Evolutionary conservation across 441 rosid genomes (phyloP), one percentile per base, ranked within the genome.

Genomic region (Adansonia gregorii): DNA sequence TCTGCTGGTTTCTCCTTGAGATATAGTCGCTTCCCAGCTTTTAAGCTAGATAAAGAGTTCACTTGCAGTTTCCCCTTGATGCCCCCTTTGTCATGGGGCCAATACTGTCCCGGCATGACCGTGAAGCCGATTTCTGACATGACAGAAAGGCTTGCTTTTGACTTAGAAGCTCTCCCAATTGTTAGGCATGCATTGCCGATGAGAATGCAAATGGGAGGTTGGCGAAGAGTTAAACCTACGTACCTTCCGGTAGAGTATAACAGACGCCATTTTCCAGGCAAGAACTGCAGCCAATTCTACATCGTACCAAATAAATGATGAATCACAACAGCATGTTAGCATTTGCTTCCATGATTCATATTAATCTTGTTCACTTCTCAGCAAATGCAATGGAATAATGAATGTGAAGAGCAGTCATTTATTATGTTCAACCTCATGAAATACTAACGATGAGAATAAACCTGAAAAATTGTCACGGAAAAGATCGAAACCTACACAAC

Each of bases 191-290:
- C 93, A 35, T 90, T 79, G 51, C 97, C 98, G 60, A 94, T 87
- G 65, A 96, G 91, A 55, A 86, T 89, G 0, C 94, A 91, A 11
- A 84, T 55, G 0, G 93, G 82, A 48, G 98, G 98, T 80, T 92
- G 95, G 22, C 94, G 96, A 69, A 93, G 85, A 67, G 98, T 94
- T 78, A 94, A 80, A 59, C 98, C 99, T 77, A 94, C 79, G 82
- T 94, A 98, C 78, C 90, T 94, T 66, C 98, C 98, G 0, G 98
- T 94, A 58, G 88, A 87, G 89, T 93, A 96, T 56, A 96, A 75
- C 27, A 94, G 79, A 61, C 95, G 97, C 97, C 98, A 94, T 80
- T 88, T 94, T 41, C 99, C 98, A 0, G 98, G 97, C 31, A 96
- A 87, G 67, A 94, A 86, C 81, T 94, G 91, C 79, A 91, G 79